These are phyloP conservation scores for Letharia columbiana DNA, from an alignment of 495 filamentous ascomycete species.

Conservation along the genomic window DNA sequence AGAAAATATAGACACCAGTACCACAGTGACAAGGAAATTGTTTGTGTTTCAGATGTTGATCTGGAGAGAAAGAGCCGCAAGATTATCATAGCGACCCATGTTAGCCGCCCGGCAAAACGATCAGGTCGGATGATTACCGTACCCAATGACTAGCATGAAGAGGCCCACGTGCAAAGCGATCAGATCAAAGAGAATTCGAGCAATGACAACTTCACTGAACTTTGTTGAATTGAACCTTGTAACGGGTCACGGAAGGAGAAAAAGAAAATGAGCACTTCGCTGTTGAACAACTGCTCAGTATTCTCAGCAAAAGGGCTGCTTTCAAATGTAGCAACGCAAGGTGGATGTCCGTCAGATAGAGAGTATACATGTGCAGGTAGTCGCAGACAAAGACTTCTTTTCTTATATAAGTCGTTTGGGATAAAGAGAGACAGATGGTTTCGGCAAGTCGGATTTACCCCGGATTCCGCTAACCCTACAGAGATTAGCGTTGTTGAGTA, in stretches of 20 bases:
- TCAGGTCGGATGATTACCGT: neutral
- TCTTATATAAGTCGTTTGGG: too few species aligned
- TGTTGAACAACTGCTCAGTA: too few species aligned
- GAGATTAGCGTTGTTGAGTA: neutral
- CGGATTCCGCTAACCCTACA: neutral
- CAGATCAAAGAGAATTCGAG: slow-evolving; percentile 1
- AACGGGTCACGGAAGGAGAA: neutral
- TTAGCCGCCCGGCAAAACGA: slow-evolving; percentile 11
- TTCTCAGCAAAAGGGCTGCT: too few species aligned
- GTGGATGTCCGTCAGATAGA: too few species aligned
- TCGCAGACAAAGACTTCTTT: neutral
- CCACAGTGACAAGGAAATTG: neutral
- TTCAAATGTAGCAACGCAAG: neutral
- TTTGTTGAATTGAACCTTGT: neutral
- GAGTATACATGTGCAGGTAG: too few species aligned
- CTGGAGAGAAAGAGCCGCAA: slow-evolving; percentile 14
- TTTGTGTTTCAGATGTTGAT: slow-evolving; percentile 15
- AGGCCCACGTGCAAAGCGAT: slow-evolving; percentile 14
- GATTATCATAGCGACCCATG: slow-evolving; percentile 10
- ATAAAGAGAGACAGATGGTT: neutral
- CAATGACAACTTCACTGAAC: slow-evolving; percentile 1
- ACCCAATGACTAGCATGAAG: slow-evolving; percentile 10
- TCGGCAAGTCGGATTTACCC: neutral
- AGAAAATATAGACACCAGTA: neutral
- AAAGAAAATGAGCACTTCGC: neutral